Percentiles rank a stretch among this genome's conserved stretches.
These are phyloP conservation scores for Sporothrix globosa DNA, from an alignment of 2,329 filamentous ascomycete species.

Conservation along the genomic window DNA sequence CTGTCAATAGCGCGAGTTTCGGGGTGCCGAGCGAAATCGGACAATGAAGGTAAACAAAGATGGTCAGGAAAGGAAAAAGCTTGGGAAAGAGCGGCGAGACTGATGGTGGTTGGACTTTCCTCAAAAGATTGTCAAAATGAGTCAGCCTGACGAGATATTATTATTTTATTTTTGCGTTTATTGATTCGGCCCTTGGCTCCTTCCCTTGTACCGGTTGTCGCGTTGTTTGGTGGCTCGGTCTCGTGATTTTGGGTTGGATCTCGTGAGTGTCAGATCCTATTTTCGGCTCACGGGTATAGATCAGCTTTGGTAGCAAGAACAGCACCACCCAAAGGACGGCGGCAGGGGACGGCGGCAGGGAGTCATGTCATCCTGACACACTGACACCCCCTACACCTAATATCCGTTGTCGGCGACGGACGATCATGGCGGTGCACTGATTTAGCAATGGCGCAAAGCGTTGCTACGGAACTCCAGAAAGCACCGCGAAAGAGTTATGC, in stretches of 20 bases:
- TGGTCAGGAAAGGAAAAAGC: neutral
- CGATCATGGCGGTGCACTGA: neutral
- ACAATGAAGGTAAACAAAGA: neutral
- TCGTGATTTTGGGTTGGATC: conserved; percentile 27
- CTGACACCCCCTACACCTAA: neutral
- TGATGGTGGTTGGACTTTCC: conserved; percentile 11
- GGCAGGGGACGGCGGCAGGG: neutral
- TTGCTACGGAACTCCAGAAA: neutral
- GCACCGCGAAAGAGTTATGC: neutral
- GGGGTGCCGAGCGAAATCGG: conserved; percentile 14
- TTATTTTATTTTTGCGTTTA: neutral
- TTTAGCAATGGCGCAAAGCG: neutral
- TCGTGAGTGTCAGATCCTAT: conserved; percentile 8
- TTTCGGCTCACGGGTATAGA: neutral
- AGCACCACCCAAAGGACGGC: neutral
- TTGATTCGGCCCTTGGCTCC: neutral
- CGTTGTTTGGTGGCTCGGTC: conserved; percentile 6
- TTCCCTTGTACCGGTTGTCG: neutral
- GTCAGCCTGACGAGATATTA: conserved; percentile 14
- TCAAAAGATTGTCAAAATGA: conserved; percentile 1
- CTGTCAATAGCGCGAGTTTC: neutral
- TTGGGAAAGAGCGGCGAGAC: neutral
- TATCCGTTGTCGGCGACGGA: conserved; percentile 18
- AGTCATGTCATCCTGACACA: conserved; percentile 12
- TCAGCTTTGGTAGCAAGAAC: neutral